Base-by-base conservation (phyloP, 805 yeast species). In the Metschnikowia gruessii region DNA sequence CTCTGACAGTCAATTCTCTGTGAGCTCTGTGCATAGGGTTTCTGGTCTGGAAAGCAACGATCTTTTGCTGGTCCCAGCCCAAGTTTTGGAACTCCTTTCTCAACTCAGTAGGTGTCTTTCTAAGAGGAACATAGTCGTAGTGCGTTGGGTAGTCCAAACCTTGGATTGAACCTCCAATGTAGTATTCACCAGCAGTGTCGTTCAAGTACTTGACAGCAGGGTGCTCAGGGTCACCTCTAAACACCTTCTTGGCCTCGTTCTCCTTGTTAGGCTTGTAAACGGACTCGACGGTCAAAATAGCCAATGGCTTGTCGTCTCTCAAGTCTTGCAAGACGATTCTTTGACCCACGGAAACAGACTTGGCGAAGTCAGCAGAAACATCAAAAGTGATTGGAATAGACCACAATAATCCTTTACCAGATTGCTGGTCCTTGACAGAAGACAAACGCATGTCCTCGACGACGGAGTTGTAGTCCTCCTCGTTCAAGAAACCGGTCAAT, bases 1-100 rank as follows among this genome's bases (percentile, higher is more conserved):
- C 98, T 60, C 97, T 81, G 39, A 91, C 95, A 13, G 98, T 91
- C 61, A 91, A 76, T 69, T 91, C 98, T 66, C 97, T 81, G 69
- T 91, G 98, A 29, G 98, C 98, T 67, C 98, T 83, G 70, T 91
- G 98, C 97, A 91, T 92, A 57, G 98, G 98, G 74, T 91, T 91
- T 75, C 98, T 82, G 36, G 98, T 91, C 74, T 91, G 98, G 84
- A 91, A 91, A 29, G 98, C 98, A 40, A 91, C 98, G 45, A 91
- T 87, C 43, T 66, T 62, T 47, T 71, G 67, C 60, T 82, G 77
- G 60, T 81, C 78, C 97, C 97, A 91, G 55, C 87, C 85, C 64
- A 85, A 82, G 59, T 80, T 79, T 51, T 72, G 66, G 62, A 92
- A 92, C 72, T 91, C 96, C 19, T 82, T 70, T 69, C 98, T 83